Conservation (phyloP, 208 protist genomes). For the Leishmania tarentolae region DNA sequence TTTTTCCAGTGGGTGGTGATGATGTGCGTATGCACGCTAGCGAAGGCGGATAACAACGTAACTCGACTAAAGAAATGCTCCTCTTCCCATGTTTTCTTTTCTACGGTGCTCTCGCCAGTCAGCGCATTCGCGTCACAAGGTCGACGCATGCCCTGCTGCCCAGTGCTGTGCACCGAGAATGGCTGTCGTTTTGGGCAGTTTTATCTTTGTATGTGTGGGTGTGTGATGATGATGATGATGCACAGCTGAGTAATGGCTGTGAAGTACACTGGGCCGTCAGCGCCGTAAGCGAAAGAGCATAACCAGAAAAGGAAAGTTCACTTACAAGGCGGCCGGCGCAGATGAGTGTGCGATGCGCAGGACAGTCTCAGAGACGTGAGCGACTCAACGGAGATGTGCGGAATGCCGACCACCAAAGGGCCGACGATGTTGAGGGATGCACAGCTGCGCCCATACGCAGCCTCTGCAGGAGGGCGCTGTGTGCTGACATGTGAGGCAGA, state of each 20-base stretch:
- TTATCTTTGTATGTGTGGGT: background rate
- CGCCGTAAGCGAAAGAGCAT: background rate
- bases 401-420: background rate
- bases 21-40: background rate
- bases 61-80: background rate
- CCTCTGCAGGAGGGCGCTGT: no score
- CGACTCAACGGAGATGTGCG: background rate
- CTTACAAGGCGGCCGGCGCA: background rate
- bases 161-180: background rate
- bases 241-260: background rate
- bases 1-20: background rate
- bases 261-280: background rate
- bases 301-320: background rate
- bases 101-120: background rate
- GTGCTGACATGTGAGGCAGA: background rate
- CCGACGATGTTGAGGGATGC: background rate
- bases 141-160: background rate
- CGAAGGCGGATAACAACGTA: constrained; percentile 9
- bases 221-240: background rate
- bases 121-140: background rate
- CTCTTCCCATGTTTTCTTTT: constrained; percentile 5
- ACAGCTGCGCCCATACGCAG: background rate
- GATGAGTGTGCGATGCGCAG: no score
- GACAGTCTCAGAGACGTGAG: background rate
- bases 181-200: background rate